Percentiles rank a stretch among this genome's conserved stretches.
phyloP scores from a whole-genome alignment of 495 filamentous ascomycete species.

The Podospora bellae-mahoneyi region DNA sequence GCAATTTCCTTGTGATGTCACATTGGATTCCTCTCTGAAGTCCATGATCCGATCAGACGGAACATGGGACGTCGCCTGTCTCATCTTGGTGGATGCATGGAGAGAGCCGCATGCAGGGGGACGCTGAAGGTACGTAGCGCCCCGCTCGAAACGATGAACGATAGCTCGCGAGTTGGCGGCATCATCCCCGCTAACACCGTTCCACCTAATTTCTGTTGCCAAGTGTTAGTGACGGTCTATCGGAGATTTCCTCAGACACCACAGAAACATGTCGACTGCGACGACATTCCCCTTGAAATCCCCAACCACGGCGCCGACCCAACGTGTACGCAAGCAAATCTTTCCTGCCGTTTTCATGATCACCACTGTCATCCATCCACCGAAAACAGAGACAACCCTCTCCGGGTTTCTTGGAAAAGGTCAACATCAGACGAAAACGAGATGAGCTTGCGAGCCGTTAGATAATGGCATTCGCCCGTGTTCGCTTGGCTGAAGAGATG shows the following conservation, averaged over 20 bases:
- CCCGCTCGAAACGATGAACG: neutral
- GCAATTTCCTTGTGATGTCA: neutral
- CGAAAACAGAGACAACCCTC: slow-evolving; percentile 2
- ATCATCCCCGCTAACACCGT: slow-evolving; percentile 9
- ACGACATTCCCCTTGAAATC: neutral
- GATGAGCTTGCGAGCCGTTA: slow-evolving; percentile 12
- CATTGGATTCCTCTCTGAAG: neutral
- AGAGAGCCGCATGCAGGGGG: slow-evolving; percentile 31
- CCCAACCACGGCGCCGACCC: neutral
- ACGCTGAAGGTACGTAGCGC: neutral
- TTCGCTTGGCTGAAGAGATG: neutral
- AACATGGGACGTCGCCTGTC: slow-evolving; percentile 34
- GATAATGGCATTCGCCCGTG: no score
- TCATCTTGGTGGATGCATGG: slow-evolving; percentile 20
- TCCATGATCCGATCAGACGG: slow-evolving; percentile 33
- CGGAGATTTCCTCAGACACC: slow-evolving; percentile 29
- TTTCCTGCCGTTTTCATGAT: slow-evolving; percentile 3
- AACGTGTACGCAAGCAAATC: neutral
- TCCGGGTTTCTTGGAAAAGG: slow-evolving; percentile 15
- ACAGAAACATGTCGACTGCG: slow-evolving; percentile 13
- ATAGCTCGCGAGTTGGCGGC: neutral
- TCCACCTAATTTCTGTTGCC: neutral
- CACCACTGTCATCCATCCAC: neutral
- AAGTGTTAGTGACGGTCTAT: slow-evolving; percentile 17
- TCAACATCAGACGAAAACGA: slow-evolving; percentile 27